Conservation (phyloP, 495 filamentous ascomycete species). For the Lasiosphaeris hirsuta region DNA sequence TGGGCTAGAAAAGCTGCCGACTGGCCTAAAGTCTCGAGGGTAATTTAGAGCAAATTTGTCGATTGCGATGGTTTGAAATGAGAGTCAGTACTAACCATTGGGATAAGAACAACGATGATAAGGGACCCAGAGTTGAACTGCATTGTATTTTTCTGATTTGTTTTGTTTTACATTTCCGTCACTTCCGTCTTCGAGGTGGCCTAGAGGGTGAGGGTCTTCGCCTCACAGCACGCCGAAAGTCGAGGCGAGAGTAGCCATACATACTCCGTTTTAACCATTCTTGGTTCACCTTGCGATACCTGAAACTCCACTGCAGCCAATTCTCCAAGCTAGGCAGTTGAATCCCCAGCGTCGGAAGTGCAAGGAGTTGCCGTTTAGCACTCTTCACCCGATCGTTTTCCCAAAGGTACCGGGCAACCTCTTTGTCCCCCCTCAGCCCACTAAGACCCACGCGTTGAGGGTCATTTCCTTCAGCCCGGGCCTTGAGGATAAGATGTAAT, state of each 20-base stretch:
- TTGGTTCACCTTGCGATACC: constrained; percentile 45
- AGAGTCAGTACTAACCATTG: no score
- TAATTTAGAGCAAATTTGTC: neutral
- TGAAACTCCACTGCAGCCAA: constrained; percentile 43
- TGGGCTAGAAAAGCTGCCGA: constrained; percentile 15
- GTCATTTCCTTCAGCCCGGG: neutral
- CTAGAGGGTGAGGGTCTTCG: no score
- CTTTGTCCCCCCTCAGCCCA: neutral
- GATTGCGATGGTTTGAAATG: no score
- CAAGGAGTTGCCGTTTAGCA: constrained; percentile 36
- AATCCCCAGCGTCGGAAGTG: constrained; percentile 50
- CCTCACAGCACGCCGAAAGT: no score
- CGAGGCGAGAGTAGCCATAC: neutral
- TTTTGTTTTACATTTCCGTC: no score
- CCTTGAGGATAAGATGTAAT: neutral
- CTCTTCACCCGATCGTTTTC: neutral
- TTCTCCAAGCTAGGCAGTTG: constrained; percentile 28
- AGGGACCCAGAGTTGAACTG: no score
- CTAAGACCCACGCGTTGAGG: neutral
- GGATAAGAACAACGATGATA: no score
- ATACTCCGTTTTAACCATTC: constrained; percentile 21
- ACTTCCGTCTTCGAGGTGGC: no score
- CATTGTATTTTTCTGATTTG: no score
- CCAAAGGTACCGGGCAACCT: constrained; percentile 7
- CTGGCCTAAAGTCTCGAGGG: neutral